Conservation (phyloP, 371 early-diverging fungal genomes). For the Mucor mucedo region DNA sequence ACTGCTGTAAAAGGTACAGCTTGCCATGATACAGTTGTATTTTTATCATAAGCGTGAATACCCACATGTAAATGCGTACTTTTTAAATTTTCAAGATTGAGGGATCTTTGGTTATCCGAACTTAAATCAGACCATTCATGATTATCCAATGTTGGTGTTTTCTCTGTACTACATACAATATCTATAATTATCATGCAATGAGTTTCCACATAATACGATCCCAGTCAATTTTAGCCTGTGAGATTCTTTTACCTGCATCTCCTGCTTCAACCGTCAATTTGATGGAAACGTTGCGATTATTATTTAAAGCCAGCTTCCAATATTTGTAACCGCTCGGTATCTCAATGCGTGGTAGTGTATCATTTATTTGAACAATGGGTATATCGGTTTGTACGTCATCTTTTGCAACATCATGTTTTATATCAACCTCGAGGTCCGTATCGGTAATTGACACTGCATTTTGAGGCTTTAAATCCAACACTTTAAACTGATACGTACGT, state of each 20-base stretch:
- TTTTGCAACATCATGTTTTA: conserved; percentile 39
- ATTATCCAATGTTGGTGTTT: conserved; percentile 40
- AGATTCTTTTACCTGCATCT: conserved; percentile 38
- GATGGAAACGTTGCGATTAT: conserved; percentile 6
- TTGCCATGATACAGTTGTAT: conserved; percentile 34
- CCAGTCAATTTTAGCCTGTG: neutral
- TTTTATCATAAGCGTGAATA: conserved; percentile 45
- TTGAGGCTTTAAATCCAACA: conserved; percentile 71
- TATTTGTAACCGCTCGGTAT: conserved; percentile 36
- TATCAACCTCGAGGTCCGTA: conserved; percentile 86
- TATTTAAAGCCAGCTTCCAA: conserved; percentile 33
- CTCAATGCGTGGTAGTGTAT: neutral
- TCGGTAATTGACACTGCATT: conserved; percentile 75
- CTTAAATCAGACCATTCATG: conserved; percentile 45
- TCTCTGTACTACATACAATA: conserved; percentile 30
- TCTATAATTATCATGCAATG: conserved; percentile 28
- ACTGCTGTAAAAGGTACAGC: conserved; percentile 9
- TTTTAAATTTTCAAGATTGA: conserved; percentile 10
- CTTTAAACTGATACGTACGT: conserved; percentile 61
- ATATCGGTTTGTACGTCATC: conserved; percentile 13
- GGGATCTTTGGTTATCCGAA: conserved; percentile 30
- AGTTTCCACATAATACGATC: neutral
- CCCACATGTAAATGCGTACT: conserved; percentile 37
- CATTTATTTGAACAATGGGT: neutral
- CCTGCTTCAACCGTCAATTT: conserved; percentile 31